Evolutionary conservation across 1,284 basidiomycete genomes (phyloP).

Genomic region (Trichosporon asahii): DNA sequence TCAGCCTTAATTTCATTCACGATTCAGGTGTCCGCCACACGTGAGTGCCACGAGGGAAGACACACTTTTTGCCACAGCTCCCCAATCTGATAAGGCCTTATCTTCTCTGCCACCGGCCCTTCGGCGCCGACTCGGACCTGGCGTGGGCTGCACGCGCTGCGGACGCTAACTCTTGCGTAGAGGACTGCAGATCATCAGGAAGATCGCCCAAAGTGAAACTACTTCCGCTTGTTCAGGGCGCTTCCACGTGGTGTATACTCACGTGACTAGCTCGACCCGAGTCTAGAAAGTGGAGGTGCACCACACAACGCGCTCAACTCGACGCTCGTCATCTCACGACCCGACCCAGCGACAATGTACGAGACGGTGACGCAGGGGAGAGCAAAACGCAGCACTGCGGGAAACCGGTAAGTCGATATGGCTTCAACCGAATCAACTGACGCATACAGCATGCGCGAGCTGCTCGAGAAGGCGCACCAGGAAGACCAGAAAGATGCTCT

Average conservation of each 20-base stretch:
- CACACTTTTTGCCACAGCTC: neutral
- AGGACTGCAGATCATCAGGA: neutral
- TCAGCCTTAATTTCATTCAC: neutral
- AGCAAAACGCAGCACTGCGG: constrained; percentile 45
- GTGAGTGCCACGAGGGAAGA: constrained; percentile 9
- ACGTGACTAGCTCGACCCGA: neutral
- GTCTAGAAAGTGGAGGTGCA: neutral
- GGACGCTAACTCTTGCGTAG: neutral
- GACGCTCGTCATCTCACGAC: constrained; percentile 3
- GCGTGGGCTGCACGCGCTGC: neutral
- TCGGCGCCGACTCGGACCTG: too few relatives aligned
- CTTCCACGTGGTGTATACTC: neutral
- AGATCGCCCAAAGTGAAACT: neutral
- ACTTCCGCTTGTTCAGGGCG: neutral
- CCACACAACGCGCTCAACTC: neutral
- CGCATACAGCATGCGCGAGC: constrained; percentile 44
- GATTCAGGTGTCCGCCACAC: neutral
- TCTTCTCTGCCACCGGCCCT: neutral
- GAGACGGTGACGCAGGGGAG: constrained; percentile 44
- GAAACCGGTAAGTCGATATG: constrained; percentile 41
- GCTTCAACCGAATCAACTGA: constrained; percentile 5
- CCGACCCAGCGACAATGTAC: constrained; percentile 11
- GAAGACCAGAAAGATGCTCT: constrained; percentile 43
- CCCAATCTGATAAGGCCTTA: neutral
- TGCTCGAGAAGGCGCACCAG: constrained; percentile 49